Evolutionary conservation across 1,284 basidiomycete genomes (phyloP), one percentile per base, ranked within the genome.

Genomic region (Amylostereum areolatum): DNA sequence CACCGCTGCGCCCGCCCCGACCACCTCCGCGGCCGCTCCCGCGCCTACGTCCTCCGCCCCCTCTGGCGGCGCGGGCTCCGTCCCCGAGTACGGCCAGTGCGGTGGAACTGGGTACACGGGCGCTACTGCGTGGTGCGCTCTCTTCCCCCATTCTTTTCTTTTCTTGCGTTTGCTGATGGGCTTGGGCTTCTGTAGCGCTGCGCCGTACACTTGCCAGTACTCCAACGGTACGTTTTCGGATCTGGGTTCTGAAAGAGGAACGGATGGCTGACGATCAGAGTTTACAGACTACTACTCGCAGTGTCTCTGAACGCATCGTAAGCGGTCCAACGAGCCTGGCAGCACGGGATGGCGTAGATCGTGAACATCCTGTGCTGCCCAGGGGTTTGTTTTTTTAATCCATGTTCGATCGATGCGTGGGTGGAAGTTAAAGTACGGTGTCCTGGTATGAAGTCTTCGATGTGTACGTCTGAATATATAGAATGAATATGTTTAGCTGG

Each of bases 251-350:
- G 18, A 18, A 18, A 18, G 18, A 18, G 18, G 1, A 18, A 18
- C 18, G 18, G 18, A 18, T 18, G 18, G 18, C 18, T 18, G 18
- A 18, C 18, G 18, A 8, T 43, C 41, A 24, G 27, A n/a, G 4
- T 29, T 29, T 33, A 30, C 51, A 71, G 69, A 56, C 45, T 74
- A 70, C 57, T 74, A 74, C 59, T 74, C 64, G 10, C 73, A 74
- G 56, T 74, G 73, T 55, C 56, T 70, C 43, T 73, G 52, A 70
- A 33, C 28, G 41, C 12, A 12, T 39, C 18, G 18, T 18, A 18
- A 1, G 18, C 18, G 18, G 18, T 18, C 18, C 18, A 18, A 18
- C 18, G 18, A 18, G 18, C 18, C 18, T 18, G 18, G 18, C 18
- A 18, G 18, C 18, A 18, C 18, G 18, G 18, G 18, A 18, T 18